Percentiles rank a stretch among this genome's conserved stretches.
phyloP scores from a whole-genome alignment of 1,284 basidiomycete genomes.

The Cryptococcus sp. region DNA sequence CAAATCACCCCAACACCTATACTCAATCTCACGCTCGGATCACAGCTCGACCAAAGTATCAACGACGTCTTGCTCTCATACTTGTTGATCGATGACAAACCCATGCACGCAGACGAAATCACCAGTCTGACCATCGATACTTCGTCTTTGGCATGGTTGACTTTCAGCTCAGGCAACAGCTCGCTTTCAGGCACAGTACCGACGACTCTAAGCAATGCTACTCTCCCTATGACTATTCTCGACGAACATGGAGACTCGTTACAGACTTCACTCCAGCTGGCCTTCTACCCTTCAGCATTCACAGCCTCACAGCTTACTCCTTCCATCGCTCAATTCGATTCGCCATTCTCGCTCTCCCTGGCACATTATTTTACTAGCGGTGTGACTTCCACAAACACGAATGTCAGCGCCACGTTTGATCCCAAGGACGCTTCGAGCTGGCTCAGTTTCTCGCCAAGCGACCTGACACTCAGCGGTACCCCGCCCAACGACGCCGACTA shows the following conservation, averaged over 20 bases:
- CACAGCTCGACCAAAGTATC: conserved; percentile 62
- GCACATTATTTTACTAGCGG: conserved; percentile 59
- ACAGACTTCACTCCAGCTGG: conserved; percentile 63
- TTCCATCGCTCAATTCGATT: conserved; percentile 58
- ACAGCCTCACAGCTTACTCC: conserved; percentile 60
- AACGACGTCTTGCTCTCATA: conserved; percentile 60
- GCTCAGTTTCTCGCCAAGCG: conserved; percentile 67
- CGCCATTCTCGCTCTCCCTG: conserved; percentile 59
- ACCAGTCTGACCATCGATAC: conserved; percentile 53
- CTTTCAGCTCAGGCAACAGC: conserved; percentile 61
- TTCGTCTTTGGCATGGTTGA: conserved; percentile 62
- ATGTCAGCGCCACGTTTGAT: conserved; percentile 20
- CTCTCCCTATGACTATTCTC: conserved; percentile 65
- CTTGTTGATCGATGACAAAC: conserved; percentile 60
- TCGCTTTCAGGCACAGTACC: conserved; percentile 68
- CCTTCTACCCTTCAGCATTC: conserved; percentile 70
- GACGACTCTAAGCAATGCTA: conserved; percentile 44
- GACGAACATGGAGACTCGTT: conserved; percentile 64
- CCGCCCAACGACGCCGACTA: conserved; percentile 31
- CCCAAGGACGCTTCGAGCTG: conserved; percentile 29
- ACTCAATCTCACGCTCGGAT: conserved; percentile 66
- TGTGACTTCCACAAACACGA: conserved; percentile 3
- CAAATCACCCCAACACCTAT: conserved; percentile 14
- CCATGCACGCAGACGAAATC: conserved; percentile 17
- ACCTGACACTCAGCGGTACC: conserved; percentile 48